Evolutionary conservation across 2,329 filamentous ascomycete species (phyloP).

Genomic region (Sphaerulina vaccinii): DNA sequence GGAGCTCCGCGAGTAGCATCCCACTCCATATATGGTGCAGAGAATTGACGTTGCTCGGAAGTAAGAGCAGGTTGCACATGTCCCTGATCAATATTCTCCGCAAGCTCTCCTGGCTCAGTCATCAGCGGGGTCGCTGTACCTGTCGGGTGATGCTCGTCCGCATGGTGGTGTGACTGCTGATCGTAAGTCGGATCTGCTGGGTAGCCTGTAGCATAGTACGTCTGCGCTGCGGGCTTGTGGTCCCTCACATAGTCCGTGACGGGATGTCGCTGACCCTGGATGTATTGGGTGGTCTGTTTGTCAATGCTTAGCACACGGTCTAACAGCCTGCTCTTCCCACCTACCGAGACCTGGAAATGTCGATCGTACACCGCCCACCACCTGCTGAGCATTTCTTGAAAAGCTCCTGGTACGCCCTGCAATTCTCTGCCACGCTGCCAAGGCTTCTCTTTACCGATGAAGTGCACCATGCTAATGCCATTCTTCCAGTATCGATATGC

Average conservation of each 20-base stretch:
- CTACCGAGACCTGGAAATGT: constrained; percentile 62
- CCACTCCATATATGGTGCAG: constrained; percentile 61
- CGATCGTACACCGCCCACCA: constrained; percentile 96
- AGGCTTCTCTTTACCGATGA: constrained; percentile 88
- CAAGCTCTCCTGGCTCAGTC: constrained; percentile 44
- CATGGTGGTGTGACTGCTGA: constrained; percentile 11
- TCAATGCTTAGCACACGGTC: constrained; percentile 13
- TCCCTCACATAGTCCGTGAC: constrained; percentile 12
- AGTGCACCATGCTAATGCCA: constrained; percentile 87
- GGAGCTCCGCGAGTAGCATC: constrained; percentile 61
- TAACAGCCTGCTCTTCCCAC: not conserved
- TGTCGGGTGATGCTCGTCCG: constrained; percentile 8
- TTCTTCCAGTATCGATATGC: constrained; percentile 92
- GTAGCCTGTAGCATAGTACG: constrained; percentile 30
- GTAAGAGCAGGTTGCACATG: constrained; percentile 46
- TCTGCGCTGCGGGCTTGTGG: constrained; percentile 7
- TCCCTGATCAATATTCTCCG: constrained; percentile 46
- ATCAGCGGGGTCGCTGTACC: constrained; percentile 34
- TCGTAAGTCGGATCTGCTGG: constrained; percentile 24
- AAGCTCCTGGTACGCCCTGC: constrained; percentile 60
- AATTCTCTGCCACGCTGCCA: constrained; percentile 57
- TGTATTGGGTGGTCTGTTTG: constrained; percentile 21
- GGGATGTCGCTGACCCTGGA: constrained; percentile 19
- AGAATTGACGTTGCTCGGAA: constrained; percentile 52
- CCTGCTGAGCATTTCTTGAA: constrained; percentile 76